Percentiles rank a stretch among this genome's conserved stretches.
phyloP scores from a whole-genome alignment of 345 rosid species.

The Aegle marmelos region DNA sequence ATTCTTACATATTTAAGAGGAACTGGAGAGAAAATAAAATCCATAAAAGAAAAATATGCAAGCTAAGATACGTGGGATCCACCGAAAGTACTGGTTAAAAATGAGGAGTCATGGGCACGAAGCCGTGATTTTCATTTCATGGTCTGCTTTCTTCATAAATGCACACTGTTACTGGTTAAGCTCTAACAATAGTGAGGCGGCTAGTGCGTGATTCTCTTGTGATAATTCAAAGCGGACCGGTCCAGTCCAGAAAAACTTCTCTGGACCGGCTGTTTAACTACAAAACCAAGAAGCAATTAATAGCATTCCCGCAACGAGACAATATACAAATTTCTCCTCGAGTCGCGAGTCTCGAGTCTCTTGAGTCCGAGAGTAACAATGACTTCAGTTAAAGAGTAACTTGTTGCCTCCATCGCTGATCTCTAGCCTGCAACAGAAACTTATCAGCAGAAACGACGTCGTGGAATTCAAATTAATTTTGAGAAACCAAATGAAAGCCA shows the following conservation, averaged over 20 bases:
- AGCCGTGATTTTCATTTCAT: too few species aligned
- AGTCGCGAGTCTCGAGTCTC: not conserved
- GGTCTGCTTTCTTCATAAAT: not conserved
- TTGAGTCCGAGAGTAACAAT: not conserved
- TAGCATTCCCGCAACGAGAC: too few species aligned
- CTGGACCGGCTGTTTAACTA: not conserved
- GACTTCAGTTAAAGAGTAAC: constrained; percentile 32
- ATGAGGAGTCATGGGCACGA: too few species aligned
- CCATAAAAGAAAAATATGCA: too few species aligned
- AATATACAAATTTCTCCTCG: too few species aligned
- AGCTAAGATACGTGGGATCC: too few species aligned
- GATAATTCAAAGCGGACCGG: not conserved
- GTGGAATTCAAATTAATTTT: too few species aligned
- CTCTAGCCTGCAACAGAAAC: constrained; percentile 34
- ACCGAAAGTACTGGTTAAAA: too few species aligned
- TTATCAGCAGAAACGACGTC: constrained; percentile 18
- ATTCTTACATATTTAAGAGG: too few species aligned
- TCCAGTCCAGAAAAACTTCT: not conserved
- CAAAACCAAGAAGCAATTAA: too few species aligned
- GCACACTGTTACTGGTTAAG: not conserved
- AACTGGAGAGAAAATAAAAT: too few species aligned
- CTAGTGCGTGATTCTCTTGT: too few species aligned
- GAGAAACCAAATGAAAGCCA: constrained; percentile 16
- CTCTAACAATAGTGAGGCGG: not conserved
- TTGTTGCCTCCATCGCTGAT: constrained; percentile 34